phyloP scores from a whole-genome alignment of 495 filamentous ascomycete species.

The Lasiosphaeria miniovina region DNA sequence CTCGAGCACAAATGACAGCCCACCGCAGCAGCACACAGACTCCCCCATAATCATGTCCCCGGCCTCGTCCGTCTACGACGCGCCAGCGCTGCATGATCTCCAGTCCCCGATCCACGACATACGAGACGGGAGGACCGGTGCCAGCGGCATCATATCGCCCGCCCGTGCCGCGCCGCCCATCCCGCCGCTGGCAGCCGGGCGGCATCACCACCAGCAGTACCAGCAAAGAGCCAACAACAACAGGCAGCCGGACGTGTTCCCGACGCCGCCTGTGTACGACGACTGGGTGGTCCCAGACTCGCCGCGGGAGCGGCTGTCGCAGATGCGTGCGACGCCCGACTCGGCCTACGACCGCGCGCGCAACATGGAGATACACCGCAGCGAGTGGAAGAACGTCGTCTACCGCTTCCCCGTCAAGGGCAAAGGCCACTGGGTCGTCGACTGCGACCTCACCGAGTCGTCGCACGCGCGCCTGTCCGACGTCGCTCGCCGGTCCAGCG shows the following conservation, averaged over 20 bases:
- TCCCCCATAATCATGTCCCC: slow-evolving; percentile 7
- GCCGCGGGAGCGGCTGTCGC: slow-evolving; percentile 17
- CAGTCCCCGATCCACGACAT: neutral
- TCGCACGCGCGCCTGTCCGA: slow-evolving; percentile 22
- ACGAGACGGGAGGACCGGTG: neutral
- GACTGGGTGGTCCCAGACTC: slow-evolving; percentile 14
- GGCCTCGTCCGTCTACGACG: slow-evolving; percentile 16
- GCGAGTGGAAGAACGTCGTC: slow-evolving; percentile 20
- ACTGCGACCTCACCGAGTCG: slow-evolving; percentile 22
- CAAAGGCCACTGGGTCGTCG: slow-evolving; percentile 18
- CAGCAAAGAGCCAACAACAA: neutral
- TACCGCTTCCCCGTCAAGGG: slow-evolving; percentile 21
- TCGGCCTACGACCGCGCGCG: slow-evolving; percentile 25
- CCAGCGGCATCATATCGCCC: neutral
- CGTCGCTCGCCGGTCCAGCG: slow-evolving; percentile 13
- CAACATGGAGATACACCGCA: slow-evolving; percentile 21
- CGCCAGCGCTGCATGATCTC: neutral
- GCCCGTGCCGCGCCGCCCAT: neutral
- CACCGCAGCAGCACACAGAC: slow-evolving; percentile 6
- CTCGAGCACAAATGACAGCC: slow-evolving; percentile 4
- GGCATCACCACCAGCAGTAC: neutral
- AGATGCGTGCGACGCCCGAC: slow-evolving; percentile 20
- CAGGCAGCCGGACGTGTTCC: slow-evolving; percentile 6
- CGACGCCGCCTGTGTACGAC: slow-evolving; percentile 5
- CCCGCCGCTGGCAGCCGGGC: neutral